Conservation (phyloP, 192 early-diverging fungal genomes). For the Backusella westeae region DNA sequence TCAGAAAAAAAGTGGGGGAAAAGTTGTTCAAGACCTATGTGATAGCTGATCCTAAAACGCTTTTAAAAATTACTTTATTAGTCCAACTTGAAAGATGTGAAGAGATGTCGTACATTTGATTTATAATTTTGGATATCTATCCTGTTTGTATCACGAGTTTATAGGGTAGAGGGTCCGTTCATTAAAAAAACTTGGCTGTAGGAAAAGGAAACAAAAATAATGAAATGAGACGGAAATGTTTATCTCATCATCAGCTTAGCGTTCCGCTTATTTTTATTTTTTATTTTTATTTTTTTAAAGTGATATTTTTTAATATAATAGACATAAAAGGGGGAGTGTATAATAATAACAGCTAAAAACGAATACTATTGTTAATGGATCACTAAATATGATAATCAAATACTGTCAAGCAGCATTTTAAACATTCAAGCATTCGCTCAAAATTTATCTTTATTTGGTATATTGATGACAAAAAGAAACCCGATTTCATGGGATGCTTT, state of each 20-base stretch:
- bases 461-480: neutral
- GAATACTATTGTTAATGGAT: too few relatives aligned
- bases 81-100: neutral
- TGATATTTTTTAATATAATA: neutral
- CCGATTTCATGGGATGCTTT: neutral
- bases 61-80: conserved; percentile 6
- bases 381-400: neutral
- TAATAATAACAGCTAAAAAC: too few relatives aligned
- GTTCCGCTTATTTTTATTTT: neutral
- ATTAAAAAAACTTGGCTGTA: neutral
- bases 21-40: neutral
- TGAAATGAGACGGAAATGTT: neutral
- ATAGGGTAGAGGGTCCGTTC: neutral
- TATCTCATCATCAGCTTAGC: conserved; percentile 1
- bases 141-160: neutral
- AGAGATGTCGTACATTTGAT: neutral
- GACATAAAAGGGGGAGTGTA: too few relatives aligned
- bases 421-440: neutral
- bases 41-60: neutral
- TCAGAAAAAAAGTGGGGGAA: conserved; percentile 1
- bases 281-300: neutral
- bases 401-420: neutral
- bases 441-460: neutral
- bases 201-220: neutral
- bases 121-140: neutral